Evolutionary conservation across 306 rosid species (phyloP).

Genomic region (Glycine soja): DNA sequence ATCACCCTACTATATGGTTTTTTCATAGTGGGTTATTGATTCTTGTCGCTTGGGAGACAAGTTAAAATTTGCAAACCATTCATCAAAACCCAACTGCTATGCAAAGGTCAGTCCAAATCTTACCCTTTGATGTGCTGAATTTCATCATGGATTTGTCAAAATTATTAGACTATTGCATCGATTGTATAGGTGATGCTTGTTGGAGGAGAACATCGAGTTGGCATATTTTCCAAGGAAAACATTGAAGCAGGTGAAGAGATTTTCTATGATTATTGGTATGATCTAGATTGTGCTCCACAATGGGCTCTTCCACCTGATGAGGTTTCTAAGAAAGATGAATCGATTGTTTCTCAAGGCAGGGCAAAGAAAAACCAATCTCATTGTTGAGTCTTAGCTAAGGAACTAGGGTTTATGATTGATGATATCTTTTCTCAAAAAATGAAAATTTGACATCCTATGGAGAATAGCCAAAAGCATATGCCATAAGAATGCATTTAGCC

Average conservation of each 20-base stretch:
- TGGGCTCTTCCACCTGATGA: slow-evolving; percentile 55
- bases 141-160: neutral
- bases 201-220: slow-evolving; percentile 87
- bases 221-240: slow-evolving; percentile 78
- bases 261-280: slow-evolving; percentile 76
- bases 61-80: slow-evolving; percentile 91
- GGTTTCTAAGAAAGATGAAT: neutral
- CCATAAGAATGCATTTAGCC: too few species aligned
- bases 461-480: too few species aligned
- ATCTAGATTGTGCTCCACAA: slow-evolving; percentile 54
- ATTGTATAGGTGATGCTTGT: slow-evolving; percentile 69
- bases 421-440: neutral
- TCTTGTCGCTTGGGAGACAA: slow-evolving; percentile 87
- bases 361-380: neutral
- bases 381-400: neutral
- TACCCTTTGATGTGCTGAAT: neutral
- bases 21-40: slow-evolving; percentile 79
- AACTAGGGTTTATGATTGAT: neutral
- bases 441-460: neutral
- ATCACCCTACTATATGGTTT: neutral
- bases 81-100: slow-evolving; percentile 75
- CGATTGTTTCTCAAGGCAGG: neutral
- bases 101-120: slow-evolving; percentile 65
- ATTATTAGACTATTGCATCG: slow-evolving; percentile 29
- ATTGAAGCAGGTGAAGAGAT: slow-evolving; percentile 85